A percentile compares a stretch with the other conserved stretches of the same genome.
These are phyloP conservation scores for Heterobasidion parviporum DNA, from an alignment of 1,284 basidiomycete species.

Conservation along the genomic window DNA sequence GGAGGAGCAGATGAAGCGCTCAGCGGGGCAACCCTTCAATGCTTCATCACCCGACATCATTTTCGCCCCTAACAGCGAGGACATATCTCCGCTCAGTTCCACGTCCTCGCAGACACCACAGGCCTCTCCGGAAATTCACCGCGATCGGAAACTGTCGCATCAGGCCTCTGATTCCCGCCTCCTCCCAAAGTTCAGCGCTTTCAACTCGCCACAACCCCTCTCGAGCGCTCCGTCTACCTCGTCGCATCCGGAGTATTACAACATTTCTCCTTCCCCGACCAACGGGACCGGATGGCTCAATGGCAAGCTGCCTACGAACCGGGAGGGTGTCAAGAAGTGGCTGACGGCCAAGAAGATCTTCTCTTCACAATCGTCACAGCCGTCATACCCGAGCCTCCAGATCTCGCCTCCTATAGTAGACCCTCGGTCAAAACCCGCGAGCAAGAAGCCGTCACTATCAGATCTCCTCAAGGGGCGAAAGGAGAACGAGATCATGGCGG, in stretches of 20 bases:
- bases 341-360: slow-evolving; percentile 51
- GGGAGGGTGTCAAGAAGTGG: slow-evolving; percentile 73
- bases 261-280: slow-evolving; percentile 19
- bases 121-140: slow-evolving; percentile 37
- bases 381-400: slow-evolving; percentile 28
- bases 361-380: slow-evolving; percentile 30
- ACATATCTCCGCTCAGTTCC: slow-evolving; percentile 32
- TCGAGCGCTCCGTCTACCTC: slow-evolving; percentile 36
- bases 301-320: slow-evolving; percentile 57
- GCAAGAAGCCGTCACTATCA: slow-evolving; percentile 55
- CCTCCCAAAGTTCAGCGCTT: slow-evolving; percentile 39
- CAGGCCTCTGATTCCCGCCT: slow-evolving; percentile 62
- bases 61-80: slow-evolving; percentile 36
- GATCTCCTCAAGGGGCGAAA: slow-evolving; percentile 50
- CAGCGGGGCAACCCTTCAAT: slow-evolving; percentile 42
- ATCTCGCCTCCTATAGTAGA: slow-evolving; percentile 22
- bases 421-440: slow-evolving; percentile 18
- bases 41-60: slow-evolving; percentile 58
- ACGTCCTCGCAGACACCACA: slow-evolving; percentile 46
- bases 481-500: slow-evolving; percentile 43
- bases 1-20: slow-evolving; percentile 58
- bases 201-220: slow-evolving; percentile 28
- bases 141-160: slow-evolving; percentile 58
- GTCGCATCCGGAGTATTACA: slow-evolving; percentile 43
- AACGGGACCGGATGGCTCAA: slow-evolving; percentile 15